Conservation (phyloP, 768 basidiomycete genomes). For the Paxillus ammoniavirescens region DNA sequence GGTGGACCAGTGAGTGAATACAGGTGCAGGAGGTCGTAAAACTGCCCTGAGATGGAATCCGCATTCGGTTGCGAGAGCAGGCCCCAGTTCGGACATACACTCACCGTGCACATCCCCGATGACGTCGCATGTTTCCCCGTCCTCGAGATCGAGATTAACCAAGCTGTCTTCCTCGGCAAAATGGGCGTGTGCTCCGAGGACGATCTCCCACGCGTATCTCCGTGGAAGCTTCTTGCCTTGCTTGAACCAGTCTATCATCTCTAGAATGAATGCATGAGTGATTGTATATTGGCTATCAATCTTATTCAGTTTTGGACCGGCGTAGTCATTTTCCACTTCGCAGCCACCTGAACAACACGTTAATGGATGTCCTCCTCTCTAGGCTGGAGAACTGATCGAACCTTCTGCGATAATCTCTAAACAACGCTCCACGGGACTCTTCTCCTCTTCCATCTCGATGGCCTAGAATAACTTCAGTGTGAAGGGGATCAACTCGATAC, state of each 20-base stretch:
- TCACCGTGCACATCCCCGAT: conserved; percentile 95
- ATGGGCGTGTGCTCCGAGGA: conserved; percentile 76
- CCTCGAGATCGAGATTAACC: conserved; percentile 69
- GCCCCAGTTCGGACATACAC: conserved; percentile 14
- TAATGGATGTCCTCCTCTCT: neutral
- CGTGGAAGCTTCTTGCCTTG: conserved; percentile 88
- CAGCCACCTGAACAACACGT: conserved; percentile 60
- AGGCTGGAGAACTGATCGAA: conserved; percentile 26
- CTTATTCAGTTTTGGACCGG: conserved; percentile 69
- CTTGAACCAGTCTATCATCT: conserved; percentile 92
- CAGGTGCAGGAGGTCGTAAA: conserved; percentile 90
- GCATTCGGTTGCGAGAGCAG: neutral
- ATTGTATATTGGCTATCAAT: conserved; percentile 68
- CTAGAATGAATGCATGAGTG: conserved; percentile 73
- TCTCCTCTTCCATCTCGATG: conserved; percentile 90
- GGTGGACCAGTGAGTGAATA: conserved; percentile 85
- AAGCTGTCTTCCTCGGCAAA: conserved; percentile 80
- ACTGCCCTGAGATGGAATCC: conserved; percentile 64
- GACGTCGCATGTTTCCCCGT: conserved; percentile 84
- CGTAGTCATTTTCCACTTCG: conserved; percentile 68
- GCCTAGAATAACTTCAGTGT: conserved; percentile 47
- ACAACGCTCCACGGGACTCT: conserved; percentile 72
- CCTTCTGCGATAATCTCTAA: conserved; percentile 78
- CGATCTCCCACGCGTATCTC: conserved; percentile 94
- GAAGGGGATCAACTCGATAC: neutral